These are phyloP conservation scores for Syncephalastrum monosporum DNA, from an alignment of 371 early-diverging fungal genomes.

Conservation along the genomic window DNA sequence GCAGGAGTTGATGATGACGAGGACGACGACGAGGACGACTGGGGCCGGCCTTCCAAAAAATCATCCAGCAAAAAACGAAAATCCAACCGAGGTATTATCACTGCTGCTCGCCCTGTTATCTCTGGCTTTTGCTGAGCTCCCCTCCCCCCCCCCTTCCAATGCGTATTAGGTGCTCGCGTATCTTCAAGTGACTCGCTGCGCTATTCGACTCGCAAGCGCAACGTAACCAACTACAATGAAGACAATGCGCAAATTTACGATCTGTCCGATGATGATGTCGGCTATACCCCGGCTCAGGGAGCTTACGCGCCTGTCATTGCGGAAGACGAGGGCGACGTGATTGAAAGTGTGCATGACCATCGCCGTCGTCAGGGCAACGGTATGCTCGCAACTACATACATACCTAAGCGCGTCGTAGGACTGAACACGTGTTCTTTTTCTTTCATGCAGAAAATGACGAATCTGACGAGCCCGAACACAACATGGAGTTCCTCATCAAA, in stretches of 20 bases:
- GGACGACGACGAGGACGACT: slow-evolving; percentile 14
- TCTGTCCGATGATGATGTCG: slow-evolving; percentile 34
- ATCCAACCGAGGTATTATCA: slow-evolving; percentile 8
- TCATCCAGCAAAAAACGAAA: slow-evolving; percentile 2
- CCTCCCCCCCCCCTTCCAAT: background rate
- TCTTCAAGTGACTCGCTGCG: slow-evolving; percentile 40
- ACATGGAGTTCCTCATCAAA: slow-evolving; percentile 86
- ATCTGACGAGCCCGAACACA: slow-evolving; percentile 51
- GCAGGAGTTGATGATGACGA: slow-evolving; percentile 5
- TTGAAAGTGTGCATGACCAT: slow-evolving; percentile 64
- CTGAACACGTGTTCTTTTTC: background rate
- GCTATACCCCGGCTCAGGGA: slow-evolving; percentile 17
- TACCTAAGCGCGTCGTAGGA: too few species aligned
- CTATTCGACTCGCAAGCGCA: slow-evolving; percentile 48
- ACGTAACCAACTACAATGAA: slow-evolving; percentile 54
- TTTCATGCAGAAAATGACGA: slow-evolving; percentile 36
- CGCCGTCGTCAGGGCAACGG: slow-evolving; percentile 30
- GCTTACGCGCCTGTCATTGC: slow-evolving; percentile 13
- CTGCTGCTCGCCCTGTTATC: background rate
- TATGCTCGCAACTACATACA: slow-evolving; percentile 1
- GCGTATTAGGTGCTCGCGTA: slow-evolving; percentile 1
- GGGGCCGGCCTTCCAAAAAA: background rate
- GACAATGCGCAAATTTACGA: slow-evolving; percentile 45
- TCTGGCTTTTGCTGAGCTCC: slow-evolving; percentile 2
- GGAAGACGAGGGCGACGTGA: slow-evolving; percentile 61